phyloP scores from a whole-genome alignment of 768 basidiomycete species.

The Daedaleopsis nitida region DNA sequence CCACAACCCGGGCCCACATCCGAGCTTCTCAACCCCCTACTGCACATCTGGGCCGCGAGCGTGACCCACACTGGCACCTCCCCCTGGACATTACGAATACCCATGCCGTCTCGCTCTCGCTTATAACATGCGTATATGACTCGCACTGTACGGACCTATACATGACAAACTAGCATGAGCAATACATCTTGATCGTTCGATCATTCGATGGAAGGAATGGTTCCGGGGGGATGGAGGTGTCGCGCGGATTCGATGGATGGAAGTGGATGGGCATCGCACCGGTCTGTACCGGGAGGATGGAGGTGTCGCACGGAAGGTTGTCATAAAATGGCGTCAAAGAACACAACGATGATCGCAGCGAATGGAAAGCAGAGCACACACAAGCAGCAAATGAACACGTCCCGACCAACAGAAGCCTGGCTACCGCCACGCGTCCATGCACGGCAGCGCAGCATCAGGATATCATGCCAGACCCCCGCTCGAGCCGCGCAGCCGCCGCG shows the following conservation, averaged over 20 bases:
- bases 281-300: not conserved
- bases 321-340: not conserved
- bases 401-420: not conserved
- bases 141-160: constrained; percentile 4
- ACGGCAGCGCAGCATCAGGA: not conserved
- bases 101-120: not conserved
- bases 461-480: constrained; percentile 71
- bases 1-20: too few relatives aligned
- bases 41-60: not conserved
- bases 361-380: not conserved
- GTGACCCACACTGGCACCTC: not conserved
- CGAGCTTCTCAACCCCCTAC: not conserved
- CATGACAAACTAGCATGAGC: constrained; percentile 6
- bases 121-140: constrained; percentile 3
- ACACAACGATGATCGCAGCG: not conserved
- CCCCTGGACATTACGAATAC: too few relatives aligned
- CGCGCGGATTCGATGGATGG: not conserved
- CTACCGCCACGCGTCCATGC: not conserved
- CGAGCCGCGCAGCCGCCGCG: constrained; percentile 89
- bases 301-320: constrained; percentile 12
- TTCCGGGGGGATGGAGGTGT: not conserved
- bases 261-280: not conserved
- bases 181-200: constrained; percentile 4
- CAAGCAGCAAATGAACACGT: not conserved
- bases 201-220: too few relatives aligned